Base-by-base conservation (phyloP, 192 early-diverging fungal species). In the Podila epigama region DNA sequence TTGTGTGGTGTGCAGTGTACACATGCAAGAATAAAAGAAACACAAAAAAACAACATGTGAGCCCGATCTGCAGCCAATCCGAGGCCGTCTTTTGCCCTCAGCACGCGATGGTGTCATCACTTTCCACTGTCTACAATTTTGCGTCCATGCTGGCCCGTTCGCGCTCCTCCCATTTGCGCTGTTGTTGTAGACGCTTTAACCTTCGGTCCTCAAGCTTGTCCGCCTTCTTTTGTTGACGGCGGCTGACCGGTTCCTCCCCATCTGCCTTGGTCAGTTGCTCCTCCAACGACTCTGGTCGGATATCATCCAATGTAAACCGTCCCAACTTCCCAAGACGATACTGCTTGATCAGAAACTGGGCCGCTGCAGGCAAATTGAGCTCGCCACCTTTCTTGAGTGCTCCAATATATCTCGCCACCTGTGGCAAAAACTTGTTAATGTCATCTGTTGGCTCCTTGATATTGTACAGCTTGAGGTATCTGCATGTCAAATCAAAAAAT, bases 311-410 rank as follows among this genome's bases (percentile, higher is more conserved):
- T 3, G 93, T 96, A 51, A 91, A 75, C 6, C 63, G 81, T 0
- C 97, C 97, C 40, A 96, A 83, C 64, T 84, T 88, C 22, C 97
- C 97, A 22, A 88, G 69, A n/a, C 96, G 90, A 84, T 90, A 98
- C 40, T 90, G 81, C 34, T 89, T 85, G 10, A 97, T 55, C 79
- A 96, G 88, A 58, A 88, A 89, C 32, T 85, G 84, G 1, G 93
- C 87, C 1, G 94, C 91, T 59, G 84, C 82, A 25, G 87, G 84
- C 5, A 85, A 37, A 62, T 96, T 91, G 25, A 83, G 75, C 42
- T 89, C 86, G 5, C 91, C 89, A 39, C 87, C 88, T 35, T 87
- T 88, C 25, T 86, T 83, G 41, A 92, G 64, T 0, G 90, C 89
- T 28, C 89, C 91, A 36, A 92, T 89, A 59, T 87, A 85, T 35